Evolutionary conservation across 352 stramenopile species (phyloP).

Genomic region (Blastocystis sp.): DNA sequence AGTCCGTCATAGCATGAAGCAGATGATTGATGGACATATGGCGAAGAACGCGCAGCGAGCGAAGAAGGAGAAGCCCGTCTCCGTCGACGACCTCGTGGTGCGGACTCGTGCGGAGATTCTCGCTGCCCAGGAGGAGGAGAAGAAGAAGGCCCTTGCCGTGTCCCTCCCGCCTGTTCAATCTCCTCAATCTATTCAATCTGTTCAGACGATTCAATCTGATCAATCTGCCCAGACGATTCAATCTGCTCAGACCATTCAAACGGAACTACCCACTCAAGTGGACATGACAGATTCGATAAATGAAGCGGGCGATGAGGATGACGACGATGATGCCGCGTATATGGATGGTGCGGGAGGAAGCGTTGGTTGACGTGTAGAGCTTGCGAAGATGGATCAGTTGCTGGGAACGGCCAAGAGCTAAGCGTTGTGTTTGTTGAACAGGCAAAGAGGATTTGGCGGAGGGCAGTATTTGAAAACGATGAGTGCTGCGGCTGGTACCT

Average conservation of each 20-base stretch:
- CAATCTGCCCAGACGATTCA: not conserved
- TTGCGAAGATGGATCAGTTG: slow-evolving; percentile 16
- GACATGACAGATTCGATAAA: not conserved
- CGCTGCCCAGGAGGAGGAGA: not conserved
- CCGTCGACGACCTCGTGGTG: slow-evolving; percentile 3
- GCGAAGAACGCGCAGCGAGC: not conserved
- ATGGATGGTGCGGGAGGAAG: not conserved
- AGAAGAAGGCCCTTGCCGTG: not conserved
- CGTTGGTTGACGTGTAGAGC: slow-evolving; percentile 15
- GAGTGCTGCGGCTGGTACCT: slow-evolving; percentile 18
- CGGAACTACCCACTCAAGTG: no score
- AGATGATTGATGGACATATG: slow-evolving; percentile 12
- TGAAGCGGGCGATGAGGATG: not conserved
- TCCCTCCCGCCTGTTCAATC: not conserved
- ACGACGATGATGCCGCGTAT: not conserved
- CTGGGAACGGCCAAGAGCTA: not conserved
- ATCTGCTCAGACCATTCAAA: no score
- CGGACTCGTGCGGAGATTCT: slow-evolving; percentile 41
- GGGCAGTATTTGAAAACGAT: slow-evolving; percentile 24
- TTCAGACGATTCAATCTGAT: not conserved
- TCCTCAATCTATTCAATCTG: not conserved
- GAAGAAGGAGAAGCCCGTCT: not conserved
- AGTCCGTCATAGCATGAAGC: not conserved
- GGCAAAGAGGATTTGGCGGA: not conserved
- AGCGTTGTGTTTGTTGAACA: slow-evolving; percentile 7